A percentile compares a stretch with the other conserved stretches of the same genome.
Evolutionary conservation across 768 basidiomycete genomes (phyloP).

Genomic region (Trametes cinnabarina): DNA sequence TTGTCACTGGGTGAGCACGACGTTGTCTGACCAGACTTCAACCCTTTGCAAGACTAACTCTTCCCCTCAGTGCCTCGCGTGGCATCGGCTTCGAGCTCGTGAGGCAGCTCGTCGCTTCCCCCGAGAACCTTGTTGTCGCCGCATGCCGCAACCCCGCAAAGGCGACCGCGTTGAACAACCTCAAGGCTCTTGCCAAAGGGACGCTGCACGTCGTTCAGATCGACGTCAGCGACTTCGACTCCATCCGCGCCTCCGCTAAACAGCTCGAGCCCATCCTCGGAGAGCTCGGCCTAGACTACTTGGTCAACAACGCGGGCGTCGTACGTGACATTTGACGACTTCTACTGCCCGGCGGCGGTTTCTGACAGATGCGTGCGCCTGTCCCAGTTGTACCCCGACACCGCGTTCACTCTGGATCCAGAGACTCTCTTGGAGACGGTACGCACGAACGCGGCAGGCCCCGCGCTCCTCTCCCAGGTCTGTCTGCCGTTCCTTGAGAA

Average conservation of each 20-base stretch:
- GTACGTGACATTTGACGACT: constrained; percentile 22
- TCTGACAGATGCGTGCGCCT: constrained; percentile 7
- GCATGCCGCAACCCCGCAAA: constrained; percentile 28
- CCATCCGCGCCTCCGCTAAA: constrained; percentile 26
- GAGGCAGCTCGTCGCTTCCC: constrained; percentile 22
- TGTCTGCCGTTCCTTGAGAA: constrained; percentile 35
- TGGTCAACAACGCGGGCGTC: constrained; percentile 40
- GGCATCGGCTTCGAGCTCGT: constrained; percentile 32
- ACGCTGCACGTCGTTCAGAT: constrained; percentile 33
- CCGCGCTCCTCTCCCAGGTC: constrained; percentile 33
- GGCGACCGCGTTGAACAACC: constrained; percentile 22
- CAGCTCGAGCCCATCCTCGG: constrained; percentile 29
- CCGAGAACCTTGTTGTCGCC: constrained; percentile 29
- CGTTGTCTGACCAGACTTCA: too few species aligned
- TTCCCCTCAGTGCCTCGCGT: constrained; percentile 25
- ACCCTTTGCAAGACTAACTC: too few species aligned
- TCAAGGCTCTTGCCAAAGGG: constrained; percentile 24
- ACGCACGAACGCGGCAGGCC: constrained; percentile 35
- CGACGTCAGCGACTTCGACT: constrained; percentile 28
- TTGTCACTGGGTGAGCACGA: constrained; percentile 27
- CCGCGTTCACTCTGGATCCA: constrained; percentile 27
- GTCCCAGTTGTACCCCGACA: too few species aligned
- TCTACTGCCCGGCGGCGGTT: too few species aligned
- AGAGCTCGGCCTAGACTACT: constrained; percentile 35
- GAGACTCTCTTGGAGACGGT: constrained; percentile 28